Percentiles rank a stretch among this genome's conserved stretches.
These are phyloP conservation scores for Eustoma russellianum DNA, from an alignment of 257 asterid species.

Conservation along the genomic window DNA sequence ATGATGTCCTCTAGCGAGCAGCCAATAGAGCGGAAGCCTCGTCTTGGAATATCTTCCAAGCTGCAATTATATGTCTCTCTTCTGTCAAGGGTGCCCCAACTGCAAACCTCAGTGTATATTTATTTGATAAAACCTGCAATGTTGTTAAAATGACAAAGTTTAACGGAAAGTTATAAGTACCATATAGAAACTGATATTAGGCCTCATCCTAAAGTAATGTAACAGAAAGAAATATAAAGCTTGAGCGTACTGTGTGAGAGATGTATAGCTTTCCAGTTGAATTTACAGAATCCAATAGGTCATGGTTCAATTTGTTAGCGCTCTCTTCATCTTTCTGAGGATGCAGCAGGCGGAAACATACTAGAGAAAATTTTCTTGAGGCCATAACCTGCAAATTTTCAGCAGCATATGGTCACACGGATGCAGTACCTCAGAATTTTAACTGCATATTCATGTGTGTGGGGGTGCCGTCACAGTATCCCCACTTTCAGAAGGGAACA, in stretches of 20 bases:
- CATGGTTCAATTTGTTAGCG: slow-evolving; percentile 50
- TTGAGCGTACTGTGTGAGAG: slow-evolving; percentile 71
- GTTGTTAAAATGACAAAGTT: not conserved
- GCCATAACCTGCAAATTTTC: slow-evolving; percentile 46
- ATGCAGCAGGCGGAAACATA: slow-evolving; percentile 68
- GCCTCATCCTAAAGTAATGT: too few relatives aligned
- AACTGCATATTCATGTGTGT: too few relatives aligned
- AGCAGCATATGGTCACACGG: not conserved
- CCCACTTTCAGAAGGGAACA: too few relatives aligned
- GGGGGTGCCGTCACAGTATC: too few relatives aligned
- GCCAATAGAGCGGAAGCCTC: slow-evolving; percentile 42
- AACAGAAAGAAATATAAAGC: too few relatives aligned
- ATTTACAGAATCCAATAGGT: slow-evolving; percentile 66
- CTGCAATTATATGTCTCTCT: slow-evolving; percentile 34
- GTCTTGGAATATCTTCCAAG: slow-evolving; percentile 47
- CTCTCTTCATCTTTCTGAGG: slow-evolving; percentile 27
- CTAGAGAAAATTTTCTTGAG: slow-evolving; percentile 66
- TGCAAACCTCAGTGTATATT: slow-evolving; percentile 51
- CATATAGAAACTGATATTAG: too few relatives aligned
- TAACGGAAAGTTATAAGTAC: too few relatives aligned
- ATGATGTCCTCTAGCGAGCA: too few relatives aligned
- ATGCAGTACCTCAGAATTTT: too few relatives aligned
- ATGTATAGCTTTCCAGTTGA: slow-evolving; percentile 74
- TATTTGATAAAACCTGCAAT: slow-evolving; percentile 52
- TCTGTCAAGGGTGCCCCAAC: slow-evolving; percentile 90